Evolutionary conservation across 179 eudicot genomes (phyloP).

Genomic region (Dionaea muscipula): DNA sequence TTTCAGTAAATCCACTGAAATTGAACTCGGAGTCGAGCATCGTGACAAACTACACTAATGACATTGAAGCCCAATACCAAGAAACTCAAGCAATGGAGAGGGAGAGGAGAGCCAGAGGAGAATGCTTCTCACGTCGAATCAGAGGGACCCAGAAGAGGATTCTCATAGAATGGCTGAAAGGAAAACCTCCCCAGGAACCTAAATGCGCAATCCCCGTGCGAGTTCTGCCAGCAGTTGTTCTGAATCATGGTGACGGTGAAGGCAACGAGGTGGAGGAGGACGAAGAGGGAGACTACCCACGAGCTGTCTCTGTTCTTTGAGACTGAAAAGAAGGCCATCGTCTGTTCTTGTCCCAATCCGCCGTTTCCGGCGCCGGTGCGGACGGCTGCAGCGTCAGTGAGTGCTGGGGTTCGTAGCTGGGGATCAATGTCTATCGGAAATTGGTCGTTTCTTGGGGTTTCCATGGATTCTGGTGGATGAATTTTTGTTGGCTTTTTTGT

Average conservation of each 20-base stretch:
- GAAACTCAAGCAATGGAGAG: no score
- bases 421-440: conserved; percentile 10
- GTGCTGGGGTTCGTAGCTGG: no score
- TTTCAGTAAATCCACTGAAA: no score
- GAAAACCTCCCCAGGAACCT: conserved; percentile 39
- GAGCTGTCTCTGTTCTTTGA: conserved; percentile 49
- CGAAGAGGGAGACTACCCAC: conserved; percentile 64
- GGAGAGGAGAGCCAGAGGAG: conserved; percentile 2
- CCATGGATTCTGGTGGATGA: conserved; percentile 5
- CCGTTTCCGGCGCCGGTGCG: no score
- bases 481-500: not conserved
- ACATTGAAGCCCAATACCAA: no score
- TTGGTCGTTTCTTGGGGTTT: conserved; percentile 8
- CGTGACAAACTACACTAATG: no score
- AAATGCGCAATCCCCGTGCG: conserved; percentile 49
- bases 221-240: conserved; percentile 58
- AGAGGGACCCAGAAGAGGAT: conserved; percentile 83
- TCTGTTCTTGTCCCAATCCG: conserved; percentile 25
- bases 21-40: no score
- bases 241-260: conserved; percentile 48
- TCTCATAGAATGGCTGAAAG: conserved; percentile 66
- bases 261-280: conserved; percentile 46
- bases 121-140: conserved; percentile 37
- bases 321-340: conserved; percentile 44
- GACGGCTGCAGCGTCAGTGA: no score